A percentile compares a stretch with the other conserved stretches of the same genome.
phyloP scores from a whole-genome alignment of 2,329 filamentous ascomycete species.

The Colletotrichum sp. region DNA sequence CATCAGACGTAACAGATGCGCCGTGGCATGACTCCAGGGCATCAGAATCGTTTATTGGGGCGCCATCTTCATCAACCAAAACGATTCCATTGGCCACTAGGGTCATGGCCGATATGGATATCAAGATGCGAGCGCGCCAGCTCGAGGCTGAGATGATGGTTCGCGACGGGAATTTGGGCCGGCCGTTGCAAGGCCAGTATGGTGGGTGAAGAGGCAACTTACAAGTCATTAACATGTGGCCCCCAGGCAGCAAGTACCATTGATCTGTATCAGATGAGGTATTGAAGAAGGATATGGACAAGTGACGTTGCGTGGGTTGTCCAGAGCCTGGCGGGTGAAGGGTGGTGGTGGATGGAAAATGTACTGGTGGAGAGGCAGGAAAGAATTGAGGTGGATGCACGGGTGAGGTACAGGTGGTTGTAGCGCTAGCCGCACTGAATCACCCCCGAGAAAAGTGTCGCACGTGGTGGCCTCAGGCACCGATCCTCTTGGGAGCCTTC shows the following conservation, averaged over 20 bases:
- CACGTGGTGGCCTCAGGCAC: constrained; percentile 8
- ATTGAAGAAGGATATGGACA: constrained; percentile 1
- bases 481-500: background rate
- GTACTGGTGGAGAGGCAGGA: constrained; percentile 38
- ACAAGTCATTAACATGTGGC: constrained; percentile 56
- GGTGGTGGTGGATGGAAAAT: constrained; percentile 26
- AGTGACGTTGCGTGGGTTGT: constrained; percentile 20
- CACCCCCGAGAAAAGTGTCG: constrained; percentile 10
- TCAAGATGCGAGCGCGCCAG: constrained; percentile 36
- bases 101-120: constrained; percentile 32
- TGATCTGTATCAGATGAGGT: constrained; percentile 5
- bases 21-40: constrained; percentile 26
- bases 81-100: constrained; percentile 26
- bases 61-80: constrained; percentile 39
- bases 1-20: constrained; percentile 25
- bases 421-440: constrained; percentile 22
- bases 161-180: constrained; percentile 36
- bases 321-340: constrained; percentile 16
- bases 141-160: constrained; percentile 39
- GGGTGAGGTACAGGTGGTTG: constrained; percentile 21
- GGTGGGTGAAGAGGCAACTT: constrained; percentile 40
- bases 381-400: constrained; percentile 40
- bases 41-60: constrained; percentile 35
- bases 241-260: constrained; percentile 37
- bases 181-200: constrained; percentile 33